Percentiles rank a stretch among this genome's conserved stretches.
Conservation (phyloP, 1,284 basidiomycete species). For the Tilletia caries region DNA sequence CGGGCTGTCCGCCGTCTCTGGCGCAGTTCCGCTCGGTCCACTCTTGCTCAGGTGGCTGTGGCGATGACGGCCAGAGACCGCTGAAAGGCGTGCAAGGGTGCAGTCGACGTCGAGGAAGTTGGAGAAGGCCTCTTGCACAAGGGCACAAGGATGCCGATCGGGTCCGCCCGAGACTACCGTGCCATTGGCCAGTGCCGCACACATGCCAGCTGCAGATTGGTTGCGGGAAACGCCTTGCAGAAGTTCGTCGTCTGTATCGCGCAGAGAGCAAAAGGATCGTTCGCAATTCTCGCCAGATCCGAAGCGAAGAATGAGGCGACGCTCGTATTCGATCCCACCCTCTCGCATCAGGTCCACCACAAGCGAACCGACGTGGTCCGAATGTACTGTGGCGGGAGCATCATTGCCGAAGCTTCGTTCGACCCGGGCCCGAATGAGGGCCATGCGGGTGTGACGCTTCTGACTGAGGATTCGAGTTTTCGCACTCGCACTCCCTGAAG, state of each 20-base stretch:
- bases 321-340: not conserved
- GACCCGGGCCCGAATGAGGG: slow-evolving; percentile 31
- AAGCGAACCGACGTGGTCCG: not conserved
- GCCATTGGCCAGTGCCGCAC: not conserved
- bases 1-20: not conserved
- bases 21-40: not conserved
- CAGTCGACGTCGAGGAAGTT: slow-evolving; percentile 4
- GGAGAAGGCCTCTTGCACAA: not conserved
- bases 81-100: slow-evolving; percentile 15
- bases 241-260: not conserved
- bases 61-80: not conserved
- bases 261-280: not conserved
- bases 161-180: not conserved
- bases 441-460: slow-evolving; percentile 33
- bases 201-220: not conserved
- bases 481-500: slow-evolving; percentile 24
- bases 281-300: not conserved
- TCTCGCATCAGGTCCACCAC: not conserved
- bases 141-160: not conserved
- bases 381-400: not conserved
- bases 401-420: slow-evolving; percentile 11
- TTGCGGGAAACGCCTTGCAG: not conserved
- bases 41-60: not conserved
- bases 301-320: not conserved
- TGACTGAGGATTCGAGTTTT: slow-evolving; percentile 25